These are phyloP conservation scores for Penicillium hesseltinei DNA, from an alignment of 2,329 filamentous ascomycete genomes.

Conservation along the genomic window DNA sequence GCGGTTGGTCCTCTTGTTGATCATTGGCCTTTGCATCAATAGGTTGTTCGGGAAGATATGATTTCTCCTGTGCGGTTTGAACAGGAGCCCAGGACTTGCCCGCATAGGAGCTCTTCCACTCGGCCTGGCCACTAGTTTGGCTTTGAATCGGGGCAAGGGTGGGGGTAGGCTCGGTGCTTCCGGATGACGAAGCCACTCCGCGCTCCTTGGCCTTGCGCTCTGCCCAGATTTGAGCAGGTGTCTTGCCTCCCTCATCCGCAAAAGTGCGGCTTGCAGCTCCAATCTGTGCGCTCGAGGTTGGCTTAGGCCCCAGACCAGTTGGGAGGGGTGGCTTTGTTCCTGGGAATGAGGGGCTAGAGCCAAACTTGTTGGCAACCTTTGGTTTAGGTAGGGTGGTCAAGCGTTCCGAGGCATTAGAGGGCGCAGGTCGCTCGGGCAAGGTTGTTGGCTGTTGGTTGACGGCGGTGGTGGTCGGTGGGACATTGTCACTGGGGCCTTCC, in stretches of 20 bases:
- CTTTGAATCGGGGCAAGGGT: conserved; percentile 55
- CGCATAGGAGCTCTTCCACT: conserved; percentile 88
- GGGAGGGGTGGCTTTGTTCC: conserved; percentile 89
- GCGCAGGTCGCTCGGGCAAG: conserved; percentile 68
- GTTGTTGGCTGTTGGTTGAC: conserved; percentile 60
- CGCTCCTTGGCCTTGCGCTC: conserved; percentile 90
- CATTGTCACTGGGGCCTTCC: conserved; percentile 35
- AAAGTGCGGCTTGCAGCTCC: conserved; percentile 87
- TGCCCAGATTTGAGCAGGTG: conserved; percentile 93
- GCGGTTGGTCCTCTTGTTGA: conserved; percentile 54
- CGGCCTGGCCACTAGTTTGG: conserved; percentile 69
- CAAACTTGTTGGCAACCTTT: conserved; percentile 89
- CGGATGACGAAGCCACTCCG: conserved; percentile 50
- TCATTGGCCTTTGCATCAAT: conserved; percentile 58
- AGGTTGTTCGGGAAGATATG: conserved; percentile 57
- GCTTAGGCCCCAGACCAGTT: conserved; percentile 62
- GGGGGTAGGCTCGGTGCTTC: conserved; percentile 44
- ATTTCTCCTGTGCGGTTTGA: conserved; percentile 67
- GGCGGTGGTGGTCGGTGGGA: conserved; percentile 41
- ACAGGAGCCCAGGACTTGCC: conserved; percentile 91
- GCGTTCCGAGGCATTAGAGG: conserved; percentile 71
- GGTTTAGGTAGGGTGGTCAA: conserved; percentile 88
- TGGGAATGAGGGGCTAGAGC: conserved; percentile 66
- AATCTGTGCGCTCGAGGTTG: conserved; percentile 58
- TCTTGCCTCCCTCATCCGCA: conserved; percentile 92